phyloP scores from a whole-genome alignment of 2,329 filamentous ascomycete genomes.

The Ampelomyces quisqualis region DNA sequence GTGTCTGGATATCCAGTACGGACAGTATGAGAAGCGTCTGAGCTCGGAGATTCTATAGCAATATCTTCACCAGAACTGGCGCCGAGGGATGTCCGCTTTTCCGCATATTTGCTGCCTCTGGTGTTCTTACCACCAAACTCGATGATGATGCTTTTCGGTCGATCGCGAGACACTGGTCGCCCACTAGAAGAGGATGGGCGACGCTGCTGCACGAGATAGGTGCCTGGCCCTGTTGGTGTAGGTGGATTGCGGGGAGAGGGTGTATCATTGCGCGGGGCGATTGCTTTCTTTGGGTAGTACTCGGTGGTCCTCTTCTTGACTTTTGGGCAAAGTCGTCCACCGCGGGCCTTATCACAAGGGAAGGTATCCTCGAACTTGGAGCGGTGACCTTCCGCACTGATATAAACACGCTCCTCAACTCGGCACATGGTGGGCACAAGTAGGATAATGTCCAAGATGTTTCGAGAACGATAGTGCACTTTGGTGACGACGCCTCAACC shows the following conservation, averaged over 20 bases:
- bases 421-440: slow-evolving; percentile 31
- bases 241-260: slow-evolving; percentile 37
- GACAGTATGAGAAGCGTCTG: slow-evolving; percentile 33
- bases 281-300: slow-evolving; percentile 21
- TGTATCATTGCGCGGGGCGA: slow-evolving; percentile 24
- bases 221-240: slow-evolving; percentile 28
- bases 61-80: slow-evolving; percentile 23
- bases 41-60: slow-evolving; percentile 32
- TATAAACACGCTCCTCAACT: slow-evolving; percentile 35
- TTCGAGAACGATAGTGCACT: neutral
- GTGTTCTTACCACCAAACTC: slow-evolving; percentile 29
- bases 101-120: slow-evolving; percentile 27
- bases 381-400: slow-evolving; percentile 26
- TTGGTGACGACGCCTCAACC: slow-evolving; percentile 13
- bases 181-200: slow-evolving; percentile 25
- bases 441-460: too few species aligned
- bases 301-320: slow-evolving; percentile 25
- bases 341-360: slow-evolving; percentile 28
- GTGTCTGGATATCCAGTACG: slow-evolving; percentile 39
- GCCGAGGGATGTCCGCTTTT: slow-evolving; percentile 32
- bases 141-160: slow-evolving; percentile 31
- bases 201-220: slow-evolving; percentile 27
- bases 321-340: slow-evolving; percentile 27
- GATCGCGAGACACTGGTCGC: slow-evolving; percentile 32
- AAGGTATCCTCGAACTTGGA: slow-evolving; percentile 27